phyloP scores from a whole-genome alignment of 805 yeast species.

The Candida sithepensis region DNA sequence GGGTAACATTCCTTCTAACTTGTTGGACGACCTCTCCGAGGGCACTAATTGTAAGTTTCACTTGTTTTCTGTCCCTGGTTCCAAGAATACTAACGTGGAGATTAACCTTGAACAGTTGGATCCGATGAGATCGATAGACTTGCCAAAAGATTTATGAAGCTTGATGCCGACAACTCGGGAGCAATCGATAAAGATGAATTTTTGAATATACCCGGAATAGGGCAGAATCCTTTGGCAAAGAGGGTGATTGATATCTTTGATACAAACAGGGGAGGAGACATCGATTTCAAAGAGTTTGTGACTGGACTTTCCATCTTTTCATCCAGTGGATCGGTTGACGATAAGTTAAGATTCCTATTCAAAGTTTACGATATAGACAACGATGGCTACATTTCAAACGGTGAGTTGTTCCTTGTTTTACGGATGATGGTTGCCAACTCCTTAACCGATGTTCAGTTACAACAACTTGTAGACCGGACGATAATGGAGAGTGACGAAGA shows the following conservation, averaged over 20 bases:
- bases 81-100: too few species aligned
- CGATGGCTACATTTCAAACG: slow-evolving; percentile 93
- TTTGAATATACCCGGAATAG: slow-evolving; percentile 87
- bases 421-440: slow-evolving; percentile 97
- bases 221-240: slow-evolving; percentile 83
- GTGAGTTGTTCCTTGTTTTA: slow-evolving; percentile 86
- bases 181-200: slow-evolving; percentile 89
- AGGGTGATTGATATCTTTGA: slow-evolving; percentile 94
- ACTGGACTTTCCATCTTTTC: slow-evolving; percentile 69
- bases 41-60: slow-evolving; percentile 65
- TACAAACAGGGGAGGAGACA: slow-evolving; percentile 85
- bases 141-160: slow-evolving; percentile 89
- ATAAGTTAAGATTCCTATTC: slow-evolving; percentile 84
- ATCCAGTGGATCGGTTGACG: slow-evolving; percentile 74
- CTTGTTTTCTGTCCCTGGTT: too few species aligned
- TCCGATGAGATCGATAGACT: slow-evolving; percentile 88
- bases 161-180: slow-evolving; percentile 91
- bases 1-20: slow-evolving; percentile 36
- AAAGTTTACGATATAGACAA: slow-evolving; percentile 92
- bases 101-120: slow-evolving; percentile 57
- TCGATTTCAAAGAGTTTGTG: slow-evolving; percentile 94
- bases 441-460: slow-evolving; percentile 79
- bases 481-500: slow-evolving; percentile 89
- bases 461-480: slow-evolving; percentile 95
- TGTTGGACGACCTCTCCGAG: slow-evolving; percentile 67